Percentiles rank a stretch among this genome's conserved stretches.
These are phyloP conservation scores for Phytophthora cactorum DNA, from an alignment of 352 stramenopile species.

Conservation along the genomic window DNA sequence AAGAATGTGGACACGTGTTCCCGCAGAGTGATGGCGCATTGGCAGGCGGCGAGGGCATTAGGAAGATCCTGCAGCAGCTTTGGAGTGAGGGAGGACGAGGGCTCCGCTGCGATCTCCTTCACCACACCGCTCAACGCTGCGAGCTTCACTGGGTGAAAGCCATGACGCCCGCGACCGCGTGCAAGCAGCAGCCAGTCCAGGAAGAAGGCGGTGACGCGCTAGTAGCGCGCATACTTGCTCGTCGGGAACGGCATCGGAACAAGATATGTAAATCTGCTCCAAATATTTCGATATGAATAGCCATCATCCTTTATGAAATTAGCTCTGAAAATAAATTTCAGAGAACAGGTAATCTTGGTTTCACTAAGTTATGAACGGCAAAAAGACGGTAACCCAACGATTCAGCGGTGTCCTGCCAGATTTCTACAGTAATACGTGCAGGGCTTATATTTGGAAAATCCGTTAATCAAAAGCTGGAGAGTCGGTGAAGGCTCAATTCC, in stretches of 20 bases:
- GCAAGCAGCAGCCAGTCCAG: constrained; percentile 15
- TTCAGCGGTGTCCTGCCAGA: too few relatives aligned
- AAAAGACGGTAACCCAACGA: too few relatives aligned
- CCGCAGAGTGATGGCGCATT: constrained; percentile 25
- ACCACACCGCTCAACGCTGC: constrained; percentile 2
- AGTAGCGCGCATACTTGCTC: constrained; percentile 16
- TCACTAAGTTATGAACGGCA: too few relatives aligned
- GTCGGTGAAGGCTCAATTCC: neutral
- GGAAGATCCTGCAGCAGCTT: constrained; percentile 13
- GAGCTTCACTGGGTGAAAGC: neutral
- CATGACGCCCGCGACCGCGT: neutral
- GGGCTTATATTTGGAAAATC: too few relatives aligned
- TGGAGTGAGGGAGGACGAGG: constrained; percentile 7
- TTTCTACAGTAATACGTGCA: too few relatives aligned
- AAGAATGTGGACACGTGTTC: constrained; percentile 25
- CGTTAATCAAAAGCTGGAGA: neutral
- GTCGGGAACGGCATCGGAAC: neutral
- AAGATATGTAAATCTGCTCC: too few relatives aligned
- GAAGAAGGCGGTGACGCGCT: constrained; percentile 14
- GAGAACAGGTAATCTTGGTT: too few relatives aligned
- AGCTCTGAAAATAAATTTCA: too few relatives aligned
- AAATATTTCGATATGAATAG: too few relatives aligned
- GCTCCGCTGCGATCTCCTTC: constrained; percentile 7
- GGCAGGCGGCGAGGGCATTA: constrained; percentile 29
- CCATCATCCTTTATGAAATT: too few relatives aligned